Evolutionary conservation across 495 filamentous ascomycete species (phyloP).

Genomic region (Usnea hakonensis): DNA sequence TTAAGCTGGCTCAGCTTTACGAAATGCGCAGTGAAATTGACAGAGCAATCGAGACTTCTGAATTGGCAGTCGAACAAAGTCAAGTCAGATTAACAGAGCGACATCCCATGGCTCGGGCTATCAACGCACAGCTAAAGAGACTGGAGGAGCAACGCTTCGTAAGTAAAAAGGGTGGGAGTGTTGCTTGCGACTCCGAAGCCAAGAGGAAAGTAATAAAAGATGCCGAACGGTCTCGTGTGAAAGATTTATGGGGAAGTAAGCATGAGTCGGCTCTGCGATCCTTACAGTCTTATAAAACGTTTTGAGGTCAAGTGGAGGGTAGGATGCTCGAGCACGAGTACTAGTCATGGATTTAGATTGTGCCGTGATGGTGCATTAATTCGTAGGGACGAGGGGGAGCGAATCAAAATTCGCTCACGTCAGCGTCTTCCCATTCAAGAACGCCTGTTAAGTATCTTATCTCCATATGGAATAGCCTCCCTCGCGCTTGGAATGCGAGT

Average conservation of each 20-base stretch:
- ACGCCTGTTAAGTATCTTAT: too few relatives aligned
- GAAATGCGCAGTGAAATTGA: slow-evolving; percentile 8
- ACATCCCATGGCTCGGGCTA: slow-evolving; percentile 14
- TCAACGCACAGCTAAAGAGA: slow-evolving; percentile 1
- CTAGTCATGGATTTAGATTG: not conserved
- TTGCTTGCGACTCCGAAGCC: not conserved
- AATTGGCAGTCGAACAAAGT: slow-evolving; percentile 1
- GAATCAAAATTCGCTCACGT: too few relatives aligned
- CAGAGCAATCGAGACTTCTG: slow-evolving; percentile 3
- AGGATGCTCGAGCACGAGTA: not conserved
- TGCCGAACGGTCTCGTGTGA: not conserved
- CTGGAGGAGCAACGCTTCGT: not conserved
- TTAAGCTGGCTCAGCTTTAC: slow-evolving; percentile 9
- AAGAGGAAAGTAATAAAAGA: not conserved
- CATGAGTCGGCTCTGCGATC: not conserved
- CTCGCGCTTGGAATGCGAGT: not conserved
- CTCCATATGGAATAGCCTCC: not conserved
- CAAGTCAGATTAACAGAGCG: not conserved
- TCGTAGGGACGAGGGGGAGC: too few relatives aligned
- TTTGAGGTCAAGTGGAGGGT: not conserved
- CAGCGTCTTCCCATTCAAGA: too few relatives aligned
- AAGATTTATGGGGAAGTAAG: not conserved
- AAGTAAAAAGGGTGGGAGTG: not conserved
- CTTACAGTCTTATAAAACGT: not conserved
- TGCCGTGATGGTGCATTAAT: not conserved